These are phyloP conservation scores for Podospora fimiseda DNA, from an alignment of 495 filamentous ascomycete genomes.

Conservation along the genomic window DNA sequence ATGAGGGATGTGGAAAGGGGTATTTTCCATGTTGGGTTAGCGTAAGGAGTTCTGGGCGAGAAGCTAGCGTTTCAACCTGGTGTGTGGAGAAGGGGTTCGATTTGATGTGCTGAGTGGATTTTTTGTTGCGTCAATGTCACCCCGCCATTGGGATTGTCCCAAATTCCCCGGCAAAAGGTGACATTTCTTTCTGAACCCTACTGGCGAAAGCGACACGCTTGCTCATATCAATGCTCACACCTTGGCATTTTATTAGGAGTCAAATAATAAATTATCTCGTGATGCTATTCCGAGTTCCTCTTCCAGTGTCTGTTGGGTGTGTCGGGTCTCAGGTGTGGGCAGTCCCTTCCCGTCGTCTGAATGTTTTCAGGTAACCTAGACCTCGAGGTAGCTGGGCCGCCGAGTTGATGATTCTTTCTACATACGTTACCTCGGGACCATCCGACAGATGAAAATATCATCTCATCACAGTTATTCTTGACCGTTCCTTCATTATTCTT, in stretches of 20 bases:
- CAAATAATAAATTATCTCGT: neutral
- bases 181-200: neutral
- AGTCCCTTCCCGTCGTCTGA: neutral
- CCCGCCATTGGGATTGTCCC: conserved; percentile 1
- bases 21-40: conserved; percentile 11
- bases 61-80: conserved; percentile 17
- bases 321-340: too few species aligned
- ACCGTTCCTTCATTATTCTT: too few species aligned
- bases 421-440: too few species aligned
- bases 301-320: too few species aligned
- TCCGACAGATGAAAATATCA: too few species aligned
- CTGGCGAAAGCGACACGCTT: conserved; percentile 1
- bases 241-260: neutral
- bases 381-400: too few species aligned
- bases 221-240: too few species aligned
- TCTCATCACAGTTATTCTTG: too few species aligned
- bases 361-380: too few species aligned
- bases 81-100: conserved; percentile 10
- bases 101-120: conserved; percentile 18
- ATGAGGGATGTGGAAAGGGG: neutral
- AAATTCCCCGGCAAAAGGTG: neutral
- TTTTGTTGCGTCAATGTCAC: neutral
- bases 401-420: too few species aligned
- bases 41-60: conserved; percentile 4
- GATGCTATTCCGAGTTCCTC: neutral